These are phyloP conservation scores for Cercospora zeina DNA, from an alignment of 2,329 filamentous ascomycete species.

Conservation along the genomic window DNA sequence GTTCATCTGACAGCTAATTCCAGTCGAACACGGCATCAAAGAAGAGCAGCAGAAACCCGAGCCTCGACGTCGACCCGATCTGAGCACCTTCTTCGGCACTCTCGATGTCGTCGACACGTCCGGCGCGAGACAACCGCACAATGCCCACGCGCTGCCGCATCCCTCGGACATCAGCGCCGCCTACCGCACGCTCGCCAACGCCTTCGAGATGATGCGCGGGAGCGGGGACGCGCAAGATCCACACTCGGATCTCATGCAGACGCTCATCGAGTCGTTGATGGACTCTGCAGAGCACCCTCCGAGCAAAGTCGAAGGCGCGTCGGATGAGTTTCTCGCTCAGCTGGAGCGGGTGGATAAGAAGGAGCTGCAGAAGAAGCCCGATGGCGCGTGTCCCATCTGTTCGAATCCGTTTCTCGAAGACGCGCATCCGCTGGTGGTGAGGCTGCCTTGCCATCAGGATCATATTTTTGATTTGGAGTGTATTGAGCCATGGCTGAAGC, in stretches of 20 bases:
- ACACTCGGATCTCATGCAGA: conserved; percentile 50
- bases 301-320: conserved; percentile 60
- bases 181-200: conserved; percentile 60
- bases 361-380: conserved; percentile 48
- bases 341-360: conserved; percentile 61
- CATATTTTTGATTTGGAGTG: conserved; percentile 67
- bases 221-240: conserved; percentile 26
- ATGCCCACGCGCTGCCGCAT: conserved; percentile 60
- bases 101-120: conserved; percentile 60
- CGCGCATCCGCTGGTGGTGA: conserved; percentile 63
- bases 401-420: conserved; percentile 63
- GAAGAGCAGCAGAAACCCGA: conserved; percentile 9
- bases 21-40: conserved; percentile 17
- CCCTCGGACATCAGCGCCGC: conserved; percentile 62
- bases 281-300: conserved; percentile 60
- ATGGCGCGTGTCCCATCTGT: conserved; percentile 61
- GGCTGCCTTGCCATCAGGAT: conserved; percentile 61
- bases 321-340: conserved; percentile 61
- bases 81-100: conserved; percentile 65
- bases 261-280: conserved; percentile 59
- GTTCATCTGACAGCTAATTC: background rate
- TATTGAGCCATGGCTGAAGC: conserved; percentile 63
- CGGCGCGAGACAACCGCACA: conserved; percentile 51
- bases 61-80: conserved; percentile 58
- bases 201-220: conserved; percentile 58